These are phyloP conservation scores for Leccinum broughii DNA, from an alignment of 768 basidiomycete species.

Conservation along the genomic window DNA sequence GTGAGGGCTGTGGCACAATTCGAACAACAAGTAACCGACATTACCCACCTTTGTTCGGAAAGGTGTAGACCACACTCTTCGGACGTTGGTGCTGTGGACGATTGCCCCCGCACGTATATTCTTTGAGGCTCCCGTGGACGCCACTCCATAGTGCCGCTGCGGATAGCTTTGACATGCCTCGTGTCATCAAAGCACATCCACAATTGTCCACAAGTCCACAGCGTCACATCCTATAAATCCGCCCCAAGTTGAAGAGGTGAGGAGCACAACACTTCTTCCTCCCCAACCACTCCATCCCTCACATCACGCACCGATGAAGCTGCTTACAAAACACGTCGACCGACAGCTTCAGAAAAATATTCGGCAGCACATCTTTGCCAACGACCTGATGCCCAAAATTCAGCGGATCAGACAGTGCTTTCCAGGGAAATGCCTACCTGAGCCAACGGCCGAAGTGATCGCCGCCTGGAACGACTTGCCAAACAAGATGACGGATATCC, in stretches of 20 bases:
- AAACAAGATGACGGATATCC: slow-evolving; percentile 17
- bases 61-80: not conserved
- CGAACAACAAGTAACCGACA: not conserved
- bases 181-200: slow-evolving; percentile 28
- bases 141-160: slow-evolving; percentile 14
- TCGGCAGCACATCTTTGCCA: slow-evolving; percentile 7
- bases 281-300: not conserved
- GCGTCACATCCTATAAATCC: slow-evolving; percentile 20
- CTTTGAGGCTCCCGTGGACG: slow-evolving; percentile 7
- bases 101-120: slow-evolving; percentile 1
- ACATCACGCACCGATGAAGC: slow-evolving; percentile 7
- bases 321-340: slow-evolving; percentile 4
- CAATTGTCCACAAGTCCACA: slow-evolving; percentile 29
- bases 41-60: not conserved
- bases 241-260: not conserved
- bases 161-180: slow-evolving; percentile 25
- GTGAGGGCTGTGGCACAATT: not conserved
- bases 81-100: not conserved
- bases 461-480: slow-evolving; percentile 30
- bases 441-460: slow-evolving; percentile 16
- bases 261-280: not conserved
- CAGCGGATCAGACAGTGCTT: slow-evolving; percentile 25
- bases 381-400: slow-evolving; percentile 17
- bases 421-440: slow-evolving; percentile 13
- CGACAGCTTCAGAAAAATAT: slow-evolving; percentile 16